Percentiles rank a stretch among this genome's conserved stretches.
These are phyloP conservation scores for Arthrobotrys conoides DNA, from an alignment of 2,329 filamentous ascomycete species.

Conservation along the genomic window DNA sequence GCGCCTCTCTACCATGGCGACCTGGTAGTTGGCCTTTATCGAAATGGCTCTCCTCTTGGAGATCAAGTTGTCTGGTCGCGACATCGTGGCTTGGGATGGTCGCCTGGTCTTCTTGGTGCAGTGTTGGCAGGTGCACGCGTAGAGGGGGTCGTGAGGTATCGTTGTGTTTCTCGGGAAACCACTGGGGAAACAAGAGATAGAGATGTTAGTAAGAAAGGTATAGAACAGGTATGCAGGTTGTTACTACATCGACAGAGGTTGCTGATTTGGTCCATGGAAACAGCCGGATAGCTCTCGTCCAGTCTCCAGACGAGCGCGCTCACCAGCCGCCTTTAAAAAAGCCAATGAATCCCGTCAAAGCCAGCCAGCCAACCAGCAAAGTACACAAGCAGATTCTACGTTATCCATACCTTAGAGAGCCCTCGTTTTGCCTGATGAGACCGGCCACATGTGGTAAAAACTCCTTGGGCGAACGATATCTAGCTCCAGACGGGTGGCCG, in stretches of 20 bases:
- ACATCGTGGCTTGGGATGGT: neutral
- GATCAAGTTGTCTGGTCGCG: neutral
- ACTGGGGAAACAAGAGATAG: constrained; percentile 4
- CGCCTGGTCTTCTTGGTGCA: constrained; percentile 25
- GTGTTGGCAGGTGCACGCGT: constrained; percentile 31
- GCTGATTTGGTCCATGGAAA: neutral
- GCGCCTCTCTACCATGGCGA: neutral
- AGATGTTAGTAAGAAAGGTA: constrained; percentile 20
- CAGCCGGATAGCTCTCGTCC: neutral
- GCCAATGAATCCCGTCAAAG: no score
- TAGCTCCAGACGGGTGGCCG: constrained; percentile 29
- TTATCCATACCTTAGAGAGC: constrained; percentile 30
- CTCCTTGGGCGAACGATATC: constrained; percentile 42
- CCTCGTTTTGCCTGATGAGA: constrained; percentile 8
- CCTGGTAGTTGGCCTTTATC: constrained; percentile 10
- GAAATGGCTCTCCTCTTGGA: neutral
- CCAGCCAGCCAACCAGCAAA: no score
- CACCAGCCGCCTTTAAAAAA: neutral
- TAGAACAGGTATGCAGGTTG: neutral
- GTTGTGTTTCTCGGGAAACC: constrained; percentile 28
- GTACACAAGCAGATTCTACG: no score
- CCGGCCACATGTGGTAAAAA: constrained; percentile 32
- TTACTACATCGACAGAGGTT: neutral
- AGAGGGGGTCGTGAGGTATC: constrained; percentile 19
- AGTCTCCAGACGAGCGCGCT: neutral